phyloP scores from a whole-genome alignment of 2,329 filamentous ascomycete genomes.

The Beauveria caledonica region DNA sequence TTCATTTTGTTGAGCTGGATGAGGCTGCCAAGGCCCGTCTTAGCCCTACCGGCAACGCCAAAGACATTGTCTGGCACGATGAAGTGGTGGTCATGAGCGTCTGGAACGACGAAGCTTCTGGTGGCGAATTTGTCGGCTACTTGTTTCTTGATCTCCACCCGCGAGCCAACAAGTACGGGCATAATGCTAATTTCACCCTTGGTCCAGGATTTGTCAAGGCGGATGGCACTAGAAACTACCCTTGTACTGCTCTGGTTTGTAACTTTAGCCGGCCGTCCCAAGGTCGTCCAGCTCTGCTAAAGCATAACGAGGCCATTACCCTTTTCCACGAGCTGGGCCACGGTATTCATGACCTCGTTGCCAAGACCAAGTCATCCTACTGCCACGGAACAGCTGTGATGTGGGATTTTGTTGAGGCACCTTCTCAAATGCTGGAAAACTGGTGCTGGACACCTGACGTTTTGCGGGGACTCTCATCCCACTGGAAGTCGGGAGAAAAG shows the following conservation, averaged over 20 bases:
- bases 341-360: conserved; percentile 62
- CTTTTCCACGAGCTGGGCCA: conserved; percentile 73
- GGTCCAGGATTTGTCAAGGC: conserved; percentile 61
- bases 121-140: conserved; percentile 68
- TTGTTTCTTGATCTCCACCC: conserved; percentile 77
- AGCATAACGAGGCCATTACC: conserved; percentile 76
- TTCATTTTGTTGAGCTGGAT: conserved; percentile 67
- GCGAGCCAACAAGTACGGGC: conserved; percentile 73
- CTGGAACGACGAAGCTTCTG: conserved; percentile 68
- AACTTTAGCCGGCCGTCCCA: conserved; percentile 76
- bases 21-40: conserved; percentile 56
- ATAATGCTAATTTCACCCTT: conserved; percentile 78
- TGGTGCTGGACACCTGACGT: conserved; percentile 65
- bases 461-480: conserved; percentile 58
- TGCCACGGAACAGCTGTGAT: conserved; percentile 62
- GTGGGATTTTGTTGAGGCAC: conserved; percentile 63
- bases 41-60: conserved; percentile 58
- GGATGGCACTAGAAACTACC: conserved; percentile 65
- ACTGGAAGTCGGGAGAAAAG: conserved; percentile 61
- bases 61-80: conserved; percentile 72
- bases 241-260: conserved; percentile 72
- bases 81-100: conserved; percentile 79
- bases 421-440: conserved; percentile 67
- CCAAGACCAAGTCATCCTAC: conserved; percentile 52
- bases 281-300: conserved; percentile 69